A percentile compares a stretch with the other conserved stretches of the same genome.
phyloP scores from a whole-genome alignment of 352 stramenopile genomes.

The Phytophthora pluvialis region DNA sequence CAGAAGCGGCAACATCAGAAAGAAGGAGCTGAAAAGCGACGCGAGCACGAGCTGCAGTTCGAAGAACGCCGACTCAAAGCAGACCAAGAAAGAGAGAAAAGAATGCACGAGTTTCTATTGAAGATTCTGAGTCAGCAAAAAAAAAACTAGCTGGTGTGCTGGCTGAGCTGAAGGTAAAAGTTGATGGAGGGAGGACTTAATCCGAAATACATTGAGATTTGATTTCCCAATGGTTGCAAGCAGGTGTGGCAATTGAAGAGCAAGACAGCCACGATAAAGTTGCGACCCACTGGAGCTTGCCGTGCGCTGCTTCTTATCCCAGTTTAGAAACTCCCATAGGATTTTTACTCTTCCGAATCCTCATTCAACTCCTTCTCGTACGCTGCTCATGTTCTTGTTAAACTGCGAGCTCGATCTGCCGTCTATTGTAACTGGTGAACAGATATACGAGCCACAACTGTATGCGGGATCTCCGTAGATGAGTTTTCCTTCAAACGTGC shows the following conservation, averaged over 20 bases:
- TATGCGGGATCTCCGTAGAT: background rate
- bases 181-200: background rate
- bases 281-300: background rate
- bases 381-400: no score
- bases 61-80: background rate
- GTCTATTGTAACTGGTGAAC: no score
- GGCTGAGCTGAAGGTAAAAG: background rate
- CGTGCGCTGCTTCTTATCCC: background rate
- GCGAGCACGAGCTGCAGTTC: background rate
- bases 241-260: background rate
- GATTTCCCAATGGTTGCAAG: background rate
- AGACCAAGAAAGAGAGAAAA: background rate
- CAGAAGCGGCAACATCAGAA: background rate
- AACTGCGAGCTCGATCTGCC: no score
- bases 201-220: slow-evolving; percentile 1
- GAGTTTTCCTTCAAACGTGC: background rate
- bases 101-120: background rate
- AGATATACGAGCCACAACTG: no score
- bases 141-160: background rate
- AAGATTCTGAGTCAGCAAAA: background rate
- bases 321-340: background rate
- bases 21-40: background rate
- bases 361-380: no score
- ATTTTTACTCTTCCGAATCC: background rate
- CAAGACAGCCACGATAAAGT: background rate